A percentile compares a stretch with the other conserved stretches of the same genome.
Conservation (phyloP, 192 early-diverging fungal species). For the Physocladia obscura region DNA sequence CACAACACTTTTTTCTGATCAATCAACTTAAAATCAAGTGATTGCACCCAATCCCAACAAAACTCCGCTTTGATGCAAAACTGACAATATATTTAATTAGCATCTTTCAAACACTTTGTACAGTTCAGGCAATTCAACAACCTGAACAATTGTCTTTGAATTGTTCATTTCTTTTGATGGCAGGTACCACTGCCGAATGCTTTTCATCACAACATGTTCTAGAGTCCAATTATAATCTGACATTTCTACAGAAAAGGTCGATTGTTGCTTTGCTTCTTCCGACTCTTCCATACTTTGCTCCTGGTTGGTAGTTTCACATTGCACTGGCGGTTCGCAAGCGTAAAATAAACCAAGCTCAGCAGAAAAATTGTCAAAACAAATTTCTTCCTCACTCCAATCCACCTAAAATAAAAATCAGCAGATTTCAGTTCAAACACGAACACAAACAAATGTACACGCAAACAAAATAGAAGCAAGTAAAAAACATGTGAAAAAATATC, state of each 20-base stretch:
- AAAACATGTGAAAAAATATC: background rate
- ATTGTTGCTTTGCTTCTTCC: background rate
- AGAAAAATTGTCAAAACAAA: slow-evolving; percentile 77
- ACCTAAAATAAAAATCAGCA: too few relatives aligned
- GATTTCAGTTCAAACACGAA: too few relatives aligned
- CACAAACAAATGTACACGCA: too few relatives aligned
- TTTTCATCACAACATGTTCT: slow-evolving; percentile 80
- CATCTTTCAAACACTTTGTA: slow-evolving; percentile 98
- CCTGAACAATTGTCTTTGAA: slow-evolving; percentile 63
- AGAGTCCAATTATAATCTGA: slow-evolving; percentile 60
- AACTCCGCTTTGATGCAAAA: background rate
- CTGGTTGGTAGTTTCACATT: background rate
- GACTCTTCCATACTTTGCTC: background rate
- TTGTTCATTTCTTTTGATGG: slow-evolving; percentile 64
- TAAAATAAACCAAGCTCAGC: slow-evolving; percentile 71
- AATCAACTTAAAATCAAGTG: too few relatives aligned
- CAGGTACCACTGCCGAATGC: slow-evolving; percentile 71
- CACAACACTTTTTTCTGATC: too few relatives aligned
- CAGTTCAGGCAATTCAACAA: slow-evolving; percentile 83
- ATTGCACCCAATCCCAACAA: too few relatives aligned
- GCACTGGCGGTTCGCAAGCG: slow-evolving; percentile 42
- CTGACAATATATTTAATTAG: background rate
- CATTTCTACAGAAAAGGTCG: too few relatives aligned
- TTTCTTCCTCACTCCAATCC: slow-evolving; percentile 80
- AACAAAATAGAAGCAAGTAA: background rate